Base-by-base conservation (phyloP, 768 basidiomycete species). In the Boletus sp. region DNA sequence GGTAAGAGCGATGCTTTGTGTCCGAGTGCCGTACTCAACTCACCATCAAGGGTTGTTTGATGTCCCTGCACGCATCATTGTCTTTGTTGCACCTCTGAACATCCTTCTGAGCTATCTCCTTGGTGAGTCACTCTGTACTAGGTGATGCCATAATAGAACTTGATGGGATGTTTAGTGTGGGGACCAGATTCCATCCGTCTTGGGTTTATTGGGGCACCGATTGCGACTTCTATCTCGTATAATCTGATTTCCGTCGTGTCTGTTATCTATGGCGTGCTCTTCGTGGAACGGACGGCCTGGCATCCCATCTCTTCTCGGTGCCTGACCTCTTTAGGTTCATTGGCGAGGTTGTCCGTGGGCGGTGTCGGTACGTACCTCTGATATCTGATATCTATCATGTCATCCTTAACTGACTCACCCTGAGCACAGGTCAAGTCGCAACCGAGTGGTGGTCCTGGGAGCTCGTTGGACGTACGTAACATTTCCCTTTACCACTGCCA, bases 391-490 rank as follows among this genome's bases (percentile, higher is more conserved):
- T 35, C 17, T 14, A 25, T 38, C n/a, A 4, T 35, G 39, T 25
- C 4, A 33, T 23, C 23, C 17, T 45, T 10, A 30, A 43, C 37
- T 38, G 34, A 6, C 45, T 57, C 32, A 51, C 25, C 14, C 25
- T 10, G 3, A 27, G 23, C 32, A 39, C 56, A 79, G 84, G 85
- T 3, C 92, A 93, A 69, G 85, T 85, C 2, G 91, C 88, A 2
- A 84, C 84, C 1, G 95, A 96, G 70, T 98, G 95, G 95, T 98
- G 95, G 94, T 88, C 88, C 32, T 96, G 95, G 96, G 93, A 96
- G 69, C 78, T 93, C 3, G 75, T 92, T 40, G 87, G 84, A 30
- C 72, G 68, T 70, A 33, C 11, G 68, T 65, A 29, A 4, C 15
- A 43, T 43, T 17, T 48, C 7, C 44, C 2, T 52, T 50, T 39